phyloP scores from a whole-genome alignment of 768 basidiomycete species.

The Agrocybe pediades region DNA sequence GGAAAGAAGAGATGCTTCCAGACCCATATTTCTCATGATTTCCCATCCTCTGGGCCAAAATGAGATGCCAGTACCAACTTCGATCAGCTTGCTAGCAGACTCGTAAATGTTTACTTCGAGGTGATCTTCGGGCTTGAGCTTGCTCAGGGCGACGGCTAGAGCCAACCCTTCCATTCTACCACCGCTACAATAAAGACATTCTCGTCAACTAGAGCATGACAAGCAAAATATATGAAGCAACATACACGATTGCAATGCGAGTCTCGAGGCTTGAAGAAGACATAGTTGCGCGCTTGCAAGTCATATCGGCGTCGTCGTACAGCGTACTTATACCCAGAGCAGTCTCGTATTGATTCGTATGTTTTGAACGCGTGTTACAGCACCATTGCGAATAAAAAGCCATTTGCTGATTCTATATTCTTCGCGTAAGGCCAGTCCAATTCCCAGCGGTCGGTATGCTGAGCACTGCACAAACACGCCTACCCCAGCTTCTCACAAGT shows the following conservation, averaged over 20 bases:
- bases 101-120: conserved; percentile 48
- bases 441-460: too few species aligned
- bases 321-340: too few species aligned
- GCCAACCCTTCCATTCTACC: conserved; percentile 36
- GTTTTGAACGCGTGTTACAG: too few species aligned
- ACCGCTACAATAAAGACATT: conserved; percentile 21
- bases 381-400: too few species aligned
- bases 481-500: too few species aligned
- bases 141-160: conserved; percentile 19
- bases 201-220: background rate
- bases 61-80: conserved; percentile 49
- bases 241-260: conserved; percentile 7
- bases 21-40: conserved; percentile 38
- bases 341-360: too few species aligned
- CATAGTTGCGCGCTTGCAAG: too few species aligned
- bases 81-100: conserved; percentile 37
- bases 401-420: too few species aligned
- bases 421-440: too few species aligned
- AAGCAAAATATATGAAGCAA: background rate
- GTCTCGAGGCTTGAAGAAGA: background rate
- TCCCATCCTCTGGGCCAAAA: conserved; percentile 45
- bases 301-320: too few species aligned
- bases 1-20: conserved; percentile 23
- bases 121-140: conserved; percentile 1
- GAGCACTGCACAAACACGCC: too few species aligned